Conservation (phyloP, 805 yeast species). For the Wickerhamomyces chaumierensis region DNA sequence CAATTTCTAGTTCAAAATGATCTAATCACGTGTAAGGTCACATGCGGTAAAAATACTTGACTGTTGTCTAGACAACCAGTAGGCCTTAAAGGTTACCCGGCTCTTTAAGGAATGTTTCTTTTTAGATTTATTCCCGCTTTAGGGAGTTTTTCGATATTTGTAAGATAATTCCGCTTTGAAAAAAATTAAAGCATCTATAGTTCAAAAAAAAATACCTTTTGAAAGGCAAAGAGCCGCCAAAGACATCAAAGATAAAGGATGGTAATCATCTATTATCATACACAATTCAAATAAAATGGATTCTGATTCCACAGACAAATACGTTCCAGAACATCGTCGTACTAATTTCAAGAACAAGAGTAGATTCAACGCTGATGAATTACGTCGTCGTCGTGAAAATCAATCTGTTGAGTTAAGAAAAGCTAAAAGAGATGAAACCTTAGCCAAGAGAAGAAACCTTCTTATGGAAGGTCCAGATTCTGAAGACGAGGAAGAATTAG, state of each 20-base stretch:
- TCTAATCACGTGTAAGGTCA: no score
- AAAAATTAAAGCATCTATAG: conserved; percentile 1
- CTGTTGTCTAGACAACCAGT: no score
- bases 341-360: conserved; percentile 92
- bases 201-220: background rate
- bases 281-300: conserved; percentile 38
- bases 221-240: background rate
- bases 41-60: no score
- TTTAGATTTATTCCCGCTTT: no score
- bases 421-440: conserved; percentile 90
- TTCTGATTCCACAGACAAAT: conserved; percentile 65
- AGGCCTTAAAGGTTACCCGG: no score
- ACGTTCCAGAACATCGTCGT: conserved; percentile 95
- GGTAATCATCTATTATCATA: background rate
- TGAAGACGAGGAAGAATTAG: conserved; percentile 30
- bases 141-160: background rate
- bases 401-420: conserved; percentile 95
- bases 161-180: background rate
- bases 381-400: conserved; percentile 94
- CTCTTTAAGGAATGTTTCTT: no score
- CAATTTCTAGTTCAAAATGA: no score
- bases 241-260: background rate
- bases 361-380: conserved; percentile 88
- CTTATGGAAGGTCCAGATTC: conserved; percentile 38
- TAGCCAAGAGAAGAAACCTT: conserved; percentile 87